phyloP scores from a whole-genome alignment of 2,329 filamentous ascomycete species.

The Fusarium drepaniforme region DNA sequence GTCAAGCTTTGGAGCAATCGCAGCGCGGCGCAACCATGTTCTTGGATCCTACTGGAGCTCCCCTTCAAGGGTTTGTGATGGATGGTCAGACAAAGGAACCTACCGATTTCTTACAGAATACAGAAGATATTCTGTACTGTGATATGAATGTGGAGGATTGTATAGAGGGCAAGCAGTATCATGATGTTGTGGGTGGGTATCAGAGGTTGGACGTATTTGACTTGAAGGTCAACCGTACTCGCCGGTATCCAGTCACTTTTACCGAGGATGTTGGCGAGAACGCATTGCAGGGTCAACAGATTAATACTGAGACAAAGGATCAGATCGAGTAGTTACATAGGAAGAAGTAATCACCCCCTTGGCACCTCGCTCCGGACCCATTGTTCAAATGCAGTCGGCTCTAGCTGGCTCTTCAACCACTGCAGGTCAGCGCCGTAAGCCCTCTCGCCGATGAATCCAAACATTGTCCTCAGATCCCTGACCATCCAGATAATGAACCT shows the following conservation, averaged over 20 bases:
- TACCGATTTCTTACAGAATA: slow-evolving; percentile 55
- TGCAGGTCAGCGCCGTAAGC: slow-evolving; percentile 37
- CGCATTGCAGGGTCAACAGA: background rate
- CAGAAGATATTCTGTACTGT: slow-evolving; percentile 64
- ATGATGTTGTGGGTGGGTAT: slow-evolving; percentile 68
- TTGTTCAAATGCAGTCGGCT: slow-evolving; percentile 39
- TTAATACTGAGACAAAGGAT: background rate
- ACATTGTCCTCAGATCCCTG: slow-evolving; percentile 41
- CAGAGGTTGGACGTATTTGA: slow-evolving; percentile 67
- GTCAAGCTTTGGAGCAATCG: slow-evolving; percentile 50
- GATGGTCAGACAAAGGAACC: slow-evolving; percentile 31
- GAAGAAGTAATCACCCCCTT: background rate
- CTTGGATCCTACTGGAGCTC: slow-evolving; percentile 62
- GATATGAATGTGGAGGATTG: slow-evolving; percentile 62
- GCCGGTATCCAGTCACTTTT: slow-evolving; percentile 48
- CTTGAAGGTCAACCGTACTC: slow-evolving; percentile 57
- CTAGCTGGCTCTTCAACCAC: slow-evolving; percentile 31
- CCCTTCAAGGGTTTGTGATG: slow-evolving; percentile 53
- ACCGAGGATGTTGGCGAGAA: background rate
- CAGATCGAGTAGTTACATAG: background rate
- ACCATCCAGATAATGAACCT: slow-evolving; percentile 38
- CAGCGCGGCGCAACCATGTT: slow-evolving; percentile 62
- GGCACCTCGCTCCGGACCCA: slow-evolving; percentile 32
- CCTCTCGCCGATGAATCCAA: slow-evolving; percentile 36
- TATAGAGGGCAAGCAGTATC: slow-evolving; percentile 68